phyloP scores from a whole-genome alignment of 352 stramenopile species.

The Lagenidium sp. region DNA sequence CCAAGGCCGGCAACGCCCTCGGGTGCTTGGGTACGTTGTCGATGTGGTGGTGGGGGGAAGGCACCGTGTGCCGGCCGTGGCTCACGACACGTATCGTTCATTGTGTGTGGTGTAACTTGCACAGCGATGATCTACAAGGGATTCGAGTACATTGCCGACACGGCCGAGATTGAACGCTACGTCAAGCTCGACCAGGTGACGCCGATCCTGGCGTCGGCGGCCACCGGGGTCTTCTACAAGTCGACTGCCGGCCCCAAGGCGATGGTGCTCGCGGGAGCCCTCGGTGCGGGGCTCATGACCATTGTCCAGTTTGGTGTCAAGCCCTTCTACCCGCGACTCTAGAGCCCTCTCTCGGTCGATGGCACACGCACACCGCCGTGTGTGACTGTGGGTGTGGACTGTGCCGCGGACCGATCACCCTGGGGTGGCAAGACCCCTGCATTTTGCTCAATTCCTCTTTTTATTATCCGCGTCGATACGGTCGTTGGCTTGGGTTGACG shows the following conservation, averaged over 20 bases:
- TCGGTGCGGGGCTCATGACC: slow-evolving; percentile 75
- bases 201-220: slow-evolving; percentile 71
- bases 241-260: slow-evolving; percentile 75
- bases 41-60: background rate
- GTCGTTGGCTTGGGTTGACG: too few species aligned
- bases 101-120: too few species aligned
- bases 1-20: slow-evolving; percentile 78
- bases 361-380: background rate
- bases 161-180: slow-evolving; percentile 71
- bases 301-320: slow-evolving; percentile 82
- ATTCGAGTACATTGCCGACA: slow-evolving; percentile 75
- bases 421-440: too few species aligned
- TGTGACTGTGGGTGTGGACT: background rate
- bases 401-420: slow-evolving; percentile 2
- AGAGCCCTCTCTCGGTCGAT: slow-evolving; percentile 16
- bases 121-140: slow-evolving; percentile 83
- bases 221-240: slow-evolving; percentile 83
- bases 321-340: slow-evolving; percentile 73
- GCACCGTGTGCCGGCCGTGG: too few species aligned
- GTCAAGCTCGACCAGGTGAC: slow-evolving; percentile 80
- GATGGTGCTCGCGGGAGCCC: slow-evolving; percentile 73
- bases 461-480: too few species aligned
- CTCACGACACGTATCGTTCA: too few species aligned
- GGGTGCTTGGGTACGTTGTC: slow-evolving; percentile 55
- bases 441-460: slow-evolving; percentile 15